These are phyloP conservation scores for Iris pallida DNA, from an alignment of 116 monocot genomes.

Conservation along the genomic window DNA sequence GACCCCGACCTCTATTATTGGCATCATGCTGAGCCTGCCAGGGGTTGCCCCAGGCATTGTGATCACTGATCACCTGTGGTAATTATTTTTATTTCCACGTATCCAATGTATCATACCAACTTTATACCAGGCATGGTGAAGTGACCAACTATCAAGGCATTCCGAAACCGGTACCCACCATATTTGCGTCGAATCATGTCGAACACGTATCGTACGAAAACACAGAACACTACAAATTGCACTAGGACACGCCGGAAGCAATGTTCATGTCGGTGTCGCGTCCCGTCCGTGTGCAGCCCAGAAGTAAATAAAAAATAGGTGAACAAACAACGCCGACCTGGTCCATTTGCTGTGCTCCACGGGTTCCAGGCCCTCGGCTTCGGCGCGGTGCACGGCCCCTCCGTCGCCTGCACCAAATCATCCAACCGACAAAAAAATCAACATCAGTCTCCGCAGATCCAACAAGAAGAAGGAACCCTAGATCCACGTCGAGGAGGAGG, in stretches of 20 bases:
- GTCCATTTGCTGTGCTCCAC: conserved; percentile 96
- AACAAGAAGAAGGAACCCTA: neutral
- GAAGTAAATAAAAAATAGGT: neutral
- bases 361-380: conserved; percentile 91
- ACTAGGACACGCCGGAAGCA: neutral
- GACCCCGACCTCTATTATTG: no score
- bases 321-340: conserved; percentile 42
- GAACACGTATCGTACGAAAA: neutral
- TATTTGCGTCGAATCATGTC: no score
- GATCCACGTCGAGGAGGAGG: conserved; percentile 1
- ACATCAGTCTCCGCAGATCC: neutral
- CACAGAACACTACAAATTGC: neutral
- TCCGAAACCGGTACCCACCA: no score
- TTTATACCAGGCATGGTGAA: no score
- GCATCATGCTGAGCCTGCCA: no score
- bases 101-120: no score
- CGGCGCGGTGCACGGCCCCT: conserved; percentile 71
- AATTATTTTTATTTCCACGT: no score
- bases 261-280: neutral
- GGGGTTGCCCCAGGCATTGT: no score
- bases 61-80: no score
- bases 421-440: neutral
- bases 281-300: neutral
- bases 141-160: no score
- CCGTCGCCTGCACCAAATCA: conserved; percentile 64